phyloP scores from a whole-genome alignment of 2,329 filamentous ascomycete species.

The Lecanicillium sp. region DNA sequence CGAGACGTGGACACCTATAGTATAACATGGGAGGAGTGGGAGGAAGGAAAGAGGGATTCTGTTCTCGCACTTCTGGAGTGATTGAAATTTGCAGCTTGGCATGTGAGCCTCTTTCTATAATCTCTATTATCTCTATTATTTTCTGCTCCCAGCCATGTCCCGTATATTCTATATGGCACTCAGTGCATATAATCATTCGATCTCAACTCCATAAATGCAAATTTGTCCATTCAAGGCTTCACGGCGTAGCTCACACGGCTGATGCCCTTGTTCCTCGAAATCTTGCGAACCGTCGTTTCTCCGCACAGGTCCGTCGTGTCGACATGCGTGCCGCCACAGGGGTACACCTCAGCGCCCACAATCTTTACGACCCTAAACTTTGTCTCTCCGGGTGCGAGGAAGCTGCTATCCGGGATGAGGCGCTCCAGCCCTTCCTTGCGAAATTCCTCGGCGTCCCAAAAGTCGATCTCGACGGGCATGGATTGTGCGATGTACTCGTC shows the following conservation, averaged over 20 bases:
- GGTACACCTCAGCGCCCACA: conserved; percentile 62
- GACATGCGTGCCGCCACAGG: conserved; percentile 72
- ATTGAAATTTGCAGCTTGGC: neutral
- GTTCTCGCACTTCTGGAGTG: neutral
- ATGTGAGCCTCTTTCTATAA: neutral
- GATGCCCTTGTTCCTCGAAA: conserved; percentile 57
- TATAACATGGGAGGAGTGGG: conserved; percentile 8
- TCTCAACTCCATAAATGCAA: neutral
- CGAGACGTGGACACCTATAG: conserved; percentile 4
- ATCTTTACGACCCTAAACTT: conserved; percentile 65
- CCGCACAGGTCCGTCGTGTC: conserved; percentile 52
- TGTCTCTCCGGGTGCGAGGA: conserved; percentile 39
- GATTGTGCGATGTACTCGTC: conserved; percentile 51
- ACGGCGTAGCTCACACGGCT: conserved; percentile 49
- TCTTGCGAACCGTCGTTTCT: conserved; percentile 59
- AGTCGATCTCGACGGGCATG: conserved; percentile 58
- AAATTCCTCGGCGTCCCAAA: conserved; percentile 62
- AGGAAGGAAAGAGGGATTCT: neutral
- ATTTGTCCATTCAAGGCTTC: neutral
- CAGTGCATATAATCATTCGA: neutral
- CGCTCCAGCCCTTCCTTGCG: conserved; percentile 44
- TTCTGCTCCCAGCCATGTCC: too few species aligned
- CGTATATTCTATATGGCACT: neutral
- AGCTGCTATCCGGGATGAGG: conserved; percentile 46
- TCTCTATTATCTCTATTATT: neutral